Evolutionary conservation across 1,284 basidiomycete genomes (phyloP).

Genomic region (Trichosporon ovoides): DNA sequence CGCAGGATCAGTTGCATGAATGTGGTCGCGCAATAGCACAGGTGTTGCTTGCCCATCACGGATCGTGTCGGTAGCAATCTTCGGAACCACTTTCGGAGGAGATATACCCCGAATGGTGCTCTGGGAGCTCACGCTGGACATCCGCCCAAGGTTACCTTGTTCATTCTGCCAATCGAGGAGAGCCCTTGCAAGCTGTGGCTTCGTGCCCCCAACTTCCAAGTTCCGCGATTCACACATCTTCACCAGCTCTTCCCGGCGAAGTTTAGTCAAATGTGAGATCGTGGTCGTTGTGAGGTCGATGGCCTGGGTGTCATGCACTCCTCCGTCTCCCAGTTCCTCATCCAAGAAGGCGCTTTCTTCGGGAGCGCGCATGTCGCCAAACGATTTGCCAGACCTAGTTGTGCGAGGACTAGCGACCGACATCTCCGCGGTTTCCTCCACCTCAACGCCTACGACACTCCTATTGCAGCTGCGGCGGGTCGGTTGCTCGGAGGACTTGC

Average conservation of each 20-base stretch:
- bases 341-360: slow-evolving; percentile 45
- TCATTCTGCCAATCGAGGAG: slow-evolving; percentile 67
- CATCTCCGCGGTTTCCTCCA: background rate
- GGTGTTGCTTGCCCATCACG: slow-evolving; percentile 47
- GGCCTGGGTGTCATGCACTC: background rate
- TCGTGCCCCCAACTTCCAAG: slow-evolving; percentile 74
- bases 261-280: slow-evolving; percentile 68
- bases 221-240: slow-evolving; percentile 78
- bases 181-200: slow-evolving; percentile 80
- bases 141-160: slow-evolving; percentile 16
- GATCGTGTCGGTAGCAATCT: background rate
- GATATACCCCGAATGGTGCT: slow-evolving; percentile 24
- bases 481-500: background rate
- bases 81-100: slow-evolving; percentile 12
- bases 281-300: slow-evolving; percentile 75
- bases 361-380: slow-evolving; percentile 29
- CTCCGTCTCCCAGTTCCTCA: slow-evolving; percentile 29
- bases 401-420: slow-evolving; percentile 16
- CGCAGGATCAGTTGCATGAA: slow-evolving; percentile 44
- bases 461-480: background rate
- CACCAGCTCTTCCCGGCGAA: slow-evolving; percentile 79
- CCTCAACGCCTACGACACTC: background rate
- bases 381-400: slow-evolving; percentile 37
- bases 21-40: slow-evolving; percentile 43
- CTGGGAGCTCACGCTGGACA: slow-evolving; percentile 32